These are phyloP conservation scores for Jacaranda copaia DNA, from an alignment of 257 asterid genomes.

Conservation along the genomic window DNA sequence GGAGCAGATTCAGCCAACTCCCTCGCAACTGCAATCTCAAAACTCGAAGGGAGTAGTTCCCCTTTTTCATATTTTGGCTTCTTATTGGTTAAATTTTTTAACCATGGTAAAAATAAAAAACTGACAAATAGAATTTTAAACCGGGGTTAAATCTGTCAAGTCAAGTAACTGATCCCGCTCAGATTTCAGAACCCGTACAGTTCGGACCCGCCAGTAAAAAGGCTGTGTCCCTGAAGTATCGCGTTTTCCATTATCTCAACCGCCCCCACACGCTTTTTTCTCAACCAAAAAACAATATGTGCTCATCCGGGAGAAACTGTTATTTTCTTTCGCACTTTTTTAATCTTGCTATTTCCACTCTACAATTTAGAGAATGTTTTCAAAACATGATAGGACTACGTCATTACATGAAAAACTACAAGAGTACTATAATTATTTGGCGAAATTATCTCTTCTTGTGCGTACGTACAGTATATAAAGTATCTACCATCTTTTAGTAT, in stretches of 20 bases:
- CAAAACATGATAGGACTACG: no score
- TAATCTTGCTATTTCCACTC: no score
- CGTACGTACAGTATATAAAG: no score
- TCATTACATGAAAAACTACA: no score
- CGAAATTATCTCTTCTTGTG: no score
- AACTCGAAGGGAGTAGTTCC: neutral
- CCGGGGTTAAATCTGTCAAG: neutral
- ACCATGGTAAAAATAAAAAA: constrained; percentile 42
- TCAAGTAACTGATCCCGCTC: neutral
- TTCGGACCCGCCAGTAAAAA: constrained; percentile 25
- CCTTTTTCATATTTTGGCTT: no score
- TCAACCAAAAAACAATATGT: neutral
- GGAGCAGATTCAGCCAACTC: constrained; percentile 16
- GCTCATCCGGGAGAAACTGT: no score
- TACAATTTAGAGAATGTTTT: no score
- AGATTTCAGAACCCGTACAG: constrained; percentile 19
- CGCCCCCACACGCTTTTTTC: constrained; percentile 31
- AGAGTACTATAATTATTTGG: no score
- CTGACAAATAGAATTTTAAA: constrained; percentile 30
- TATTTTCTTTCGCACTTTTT: no score
- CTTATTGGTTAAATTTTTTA: neutral
- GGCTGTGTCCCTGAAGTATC: constrained; percentile 34
- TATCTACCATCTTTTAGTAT: no score
- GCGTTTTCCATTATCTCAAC: constrained; percentile 28
- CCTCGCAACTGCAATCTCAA: neutral